Conservation (phyloP, 2,329 filamentous ascomycete species). For the Calonectria pseudoturangicola region DNA sequence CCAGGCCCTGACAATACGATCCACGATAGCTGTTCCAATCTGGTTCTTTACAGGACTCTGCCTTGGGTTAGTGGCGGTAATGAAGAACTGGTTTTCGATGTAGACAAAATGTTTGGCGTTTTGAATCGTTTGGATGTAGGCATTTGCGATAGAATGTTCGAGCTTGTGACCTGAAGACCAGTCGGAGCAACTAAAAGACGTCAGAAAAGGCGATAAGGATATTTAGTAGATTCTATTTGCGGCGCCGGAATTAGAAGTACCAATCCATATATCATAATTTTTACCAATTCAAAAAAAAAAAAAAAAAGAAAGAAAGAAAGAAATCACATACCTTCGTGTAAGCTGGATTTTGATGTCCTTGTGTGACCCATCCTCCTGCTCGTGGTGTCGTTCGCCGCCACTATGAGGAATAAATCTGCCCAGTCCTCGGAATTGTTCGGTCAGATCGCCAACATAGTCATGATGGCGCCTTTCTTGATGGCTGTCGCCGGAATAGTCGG, state of each 20-base stretch:
- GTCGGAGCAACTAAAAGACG: constrained; percentile 62
- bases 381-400: constrained; percentile 48
- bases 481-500: neutral
- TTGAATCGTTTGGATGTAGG: constrained; percentile 83
- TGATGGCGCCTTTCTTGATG: constrained; percentile 48
- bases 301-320: too few species aligned
- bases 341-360: constrained; percentile 68
- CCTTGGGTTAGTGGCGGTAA: constrained; percentile 83
- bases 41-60: constrained; percentile 85
- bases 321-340: constrained; percentile 65
- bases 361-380: constrained; percentile 35
- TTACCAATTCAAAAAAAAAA: too few species aligned
- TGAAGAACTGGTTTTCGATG: constrained; percentile 92
- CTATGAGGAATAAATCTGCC: constrained; percentile 62
- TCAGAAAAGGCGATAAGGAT: constrained; percentile 24
- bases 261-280: too few species aligned
- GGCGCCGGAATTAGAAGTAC: neutral
- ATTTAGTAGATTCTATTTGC: neutral
- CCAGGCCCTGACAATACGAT: constrained; percentile 83
- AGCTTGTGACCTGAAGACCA: constrained; percentile 72
- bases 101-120: constrained; percentile 84
- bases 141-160: constrained; percentile 89
- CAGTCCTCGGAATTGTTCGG: constrained; percentile 65
- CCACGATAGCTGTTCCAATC: constrained; percentile 86
- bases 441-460: constrained; percentile 64